Conservation (phyloP, 208 protist species). For the Zelonia costaricensis region DNA sequence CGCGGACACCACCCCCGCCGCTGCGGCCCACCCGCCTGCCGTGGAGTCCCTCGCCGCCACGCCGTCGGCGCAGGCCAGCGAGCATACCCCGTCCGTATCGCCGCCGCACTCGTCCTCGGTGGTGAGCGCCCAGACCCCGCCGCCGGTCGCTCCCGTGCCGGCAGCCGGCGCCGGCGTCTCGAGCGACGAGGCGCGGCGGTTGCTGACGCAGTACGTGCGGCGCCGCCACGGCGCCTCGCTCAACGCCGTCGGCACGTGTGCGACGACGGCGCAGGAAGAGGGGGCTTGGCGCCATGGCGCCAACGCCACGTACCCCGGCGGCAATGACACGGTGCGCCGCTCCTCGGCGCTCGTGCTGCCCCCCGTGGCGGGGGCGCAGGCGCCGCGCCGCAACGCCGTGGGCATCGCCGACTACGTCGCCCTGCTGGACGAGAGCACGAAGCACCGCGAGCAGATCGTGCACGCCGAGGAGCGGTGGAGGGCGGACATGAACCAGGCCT, state of each 20-base stretch:
- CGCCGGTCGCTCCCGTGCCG: not conserved
- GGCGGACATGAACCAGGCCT: conserved; percentile 29
- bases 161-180: conserved; percentile 4
- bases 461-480: conserved; percentile 38
- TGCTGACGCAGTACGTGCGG: conserved; percentile 57
- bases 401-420: conserved; percentile 62
- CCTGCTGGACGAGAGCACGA: conserved; percentile 56
- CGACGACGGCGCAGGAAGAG: not conserved
- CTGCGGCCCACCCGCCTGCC: not conserved
- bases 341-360: conserved; percentile 32
- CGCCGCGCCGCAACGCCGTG: conserved; percentile 48
- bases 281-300: not conserved
- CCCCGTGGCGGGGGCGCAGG: conserved; percentile 15
- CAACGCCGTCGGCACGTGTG: conserved; percentile 9
- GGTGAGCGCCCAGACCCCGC: not conserved
- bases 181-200: conserved; percentile 36
- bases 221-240: conserved; percentile 14
- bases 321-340: conserved; percentile 2
- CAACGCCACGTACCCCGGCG: conserved; percentile 5
- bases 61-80: not conserved
- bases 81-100: not conserved
- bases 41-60: not conserved
- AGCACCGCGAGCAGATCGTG: conserved; percentile 35
- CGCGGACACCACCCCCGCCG: not conserved
- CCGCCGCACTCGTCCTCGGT: not conserved